These are phyloP conservation scores for Cyclaneusma minus DNA, from an alignment of 2,329 filamentous ascomycete genomes.

Conservation along the genomic window DNA sequence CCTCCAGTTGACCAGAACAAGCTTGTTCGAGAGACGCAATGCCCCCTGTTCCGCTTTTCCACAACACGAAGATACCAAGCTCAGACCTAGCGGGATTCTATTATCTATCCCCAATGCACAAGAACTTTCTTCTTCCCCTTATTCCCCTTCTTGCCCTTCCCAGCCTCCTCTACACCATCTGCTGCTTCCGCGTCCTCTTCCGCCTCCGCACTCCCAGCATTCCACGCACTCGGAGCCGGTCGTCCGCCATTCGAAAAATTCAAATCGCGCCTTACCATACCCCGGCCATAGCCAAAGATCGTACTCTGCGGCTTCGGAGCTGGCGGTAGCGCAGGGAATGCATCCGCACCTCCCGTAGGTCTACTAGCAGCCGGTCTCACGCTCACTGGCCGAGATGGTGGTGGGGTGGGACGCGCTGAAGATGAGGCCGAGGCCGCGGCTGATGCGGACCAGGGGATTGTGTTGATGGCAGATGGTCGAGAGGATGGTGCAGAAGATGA, in stretches of 20 bases:
- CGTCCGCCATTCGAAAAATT: slow-evolving; percentile 31
- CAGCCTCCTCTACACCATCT: slow-evolving; percentile 7
- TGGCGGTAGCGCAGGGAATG: slow-evolving; percentile 70
- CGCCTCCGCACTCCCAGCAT: slow-evolving; percentile 8
- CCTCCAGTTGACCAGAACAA: too few relatives aligned
- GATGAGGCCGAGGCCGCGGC: slow-evolving; percentile 20
- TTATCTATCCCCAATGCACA: slow-evolving; percentile 41
- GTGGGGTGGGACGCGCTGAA: slow-evolving; percentile 7
- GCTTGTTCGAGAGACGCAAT: too few relatives aligned
- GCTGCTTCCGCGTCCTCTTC: slow-evolving; percentile 13
- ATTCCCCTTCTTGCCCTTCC: slow-evolving; percentile 30
- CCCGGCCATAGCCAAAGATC: slow-evolving; percentile 45
- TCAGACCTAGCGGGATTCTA: too few relatives aligned
- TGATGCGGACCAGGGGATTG: slow-evolving; percentile 1
- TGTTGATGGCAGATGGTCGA: slow-evolving; percentile 3
- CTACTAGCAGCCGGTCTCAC: slow-evolving; percentile 3
- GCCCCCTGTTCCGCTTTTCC: too few relatives aligned
- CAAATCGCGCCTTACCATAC: slow-evolving; percentile 36
- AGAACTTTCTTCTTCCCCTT: slow-evolving; percentile 47
- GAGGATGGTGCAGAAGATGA: slow-evolving; percentile 10
- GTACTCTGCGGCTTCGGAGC: slow-evolving; percentile 54
- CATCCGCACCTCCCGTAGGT: slow-evolving; percentile 28
- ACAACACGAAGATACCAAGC: too few relatives aligned
- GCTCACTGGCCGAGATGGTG: slow-evolving; percentile 7
- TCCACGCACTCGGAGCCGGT: slow-evolving; percentile 9